phyloP scores from a whole-genome alignment of 345 rosid genomes.

The Eucalyptus pauciflora region DNA sequence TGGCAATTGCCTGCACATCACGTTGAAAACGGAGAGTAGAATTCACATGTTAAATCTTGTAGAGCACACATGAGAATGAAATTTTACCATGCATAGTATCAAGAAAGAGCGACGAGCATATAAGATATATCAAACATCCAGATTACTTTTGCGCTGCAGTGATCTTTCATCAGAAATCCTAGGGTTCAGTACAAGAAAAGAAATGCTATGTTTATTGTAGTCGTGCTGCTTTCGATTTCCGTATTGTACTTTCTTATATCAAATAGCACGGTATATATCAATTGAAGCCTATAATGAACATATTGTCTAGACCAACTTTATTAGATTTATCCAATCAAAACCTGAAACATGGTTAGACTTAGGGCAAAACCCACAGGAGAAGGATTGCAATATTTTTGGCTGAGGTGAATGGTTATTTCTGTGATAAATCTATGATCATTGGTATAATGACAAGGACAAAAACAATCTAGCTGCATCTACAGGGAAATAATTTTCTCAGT shows the following conservation, averaged over 20 bases:
- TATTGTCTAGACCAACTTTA: neutral
- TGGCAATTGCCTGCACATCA: slow-evolving; percentile 1
- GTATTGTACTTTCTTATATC: no score
- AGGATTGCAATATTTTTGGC: neutral
- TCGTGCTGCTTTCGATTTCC: neutral
- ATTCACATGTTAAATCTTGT: neutral
- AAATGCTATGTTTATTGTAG: neutral
- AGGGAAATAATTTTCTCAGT: neutral
- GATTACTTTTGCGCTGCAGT: neutral
- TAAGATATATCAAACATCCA: neutral
- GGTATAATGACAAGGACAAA: neutral
- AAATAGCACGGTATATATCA: no score
- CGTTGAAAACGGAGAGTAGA: neutral
- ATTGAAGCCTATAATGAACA: neutral
- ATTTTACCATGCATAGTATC: neutral
- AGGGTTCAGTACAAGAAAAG: neutral
- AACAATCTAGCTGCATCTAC: neutral
- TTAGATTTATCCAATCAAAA: neutral
- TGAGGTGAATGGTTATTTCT: neutral
- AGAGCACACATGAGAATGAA: neutral
- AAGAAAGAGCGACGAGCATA: neutral
- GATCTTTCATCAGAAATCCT: neutral
- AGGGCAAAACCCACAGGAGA: neutral
- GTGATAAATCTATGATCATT: neutral
- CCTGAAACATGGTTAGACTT: neutral